These are phyloP conservation scores for Geranium rotundifolium DNA, from an alignment of 345 rosid species.

Conservation along the genomic window DNA sequence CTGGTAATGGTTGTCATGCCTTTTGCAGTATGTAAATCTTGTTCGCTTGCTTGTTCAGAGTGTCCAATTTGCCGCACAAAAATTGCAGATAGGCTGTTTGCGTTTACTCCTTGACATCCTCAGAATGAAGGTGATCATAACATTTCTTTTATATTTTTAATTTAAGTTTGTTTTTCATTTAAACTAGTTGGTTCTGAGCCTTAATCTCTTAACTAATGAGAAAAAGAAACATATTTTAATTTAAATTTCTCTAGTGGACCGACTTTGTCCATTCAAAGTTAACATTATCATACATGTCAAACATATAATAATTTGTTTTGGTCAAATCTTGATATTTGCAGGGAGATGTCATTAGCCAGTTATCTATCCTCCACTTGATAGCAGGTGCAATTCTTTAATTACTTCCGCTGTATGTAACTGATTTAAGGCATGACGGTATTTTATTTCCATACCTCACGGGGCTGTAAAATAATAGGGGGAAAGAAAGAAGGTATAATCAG, in stretches of 20 bases:
- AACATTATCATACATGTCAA: no score
- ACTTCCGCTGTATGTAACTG: slow-evolving; percentile 39
- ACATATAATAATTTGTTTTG: slow-evolving; percentile 3
- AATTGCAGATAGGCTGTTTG: slow-evolving; percentile 87
- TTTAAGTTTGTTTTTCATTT: no score
- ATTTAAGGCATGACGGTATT: slow-evolving; percentile 23
- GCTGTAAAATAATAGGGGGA: slow-evolving; percentile 41
- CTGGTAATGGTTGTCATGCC: slow-evolving; percentile 1
- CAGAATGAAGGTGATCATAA: slow-evolving; percentile 18
- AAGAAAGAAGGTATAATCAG: slow-evolving; percentile 10
- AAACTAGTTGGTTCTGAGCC: no score
- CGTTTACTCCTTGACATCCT: slow-evolving; percentile 63
- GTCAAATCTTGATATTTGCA: slow-evolving; percentile 12
- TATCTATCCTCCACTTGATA: slow-evolving; percentile 10
- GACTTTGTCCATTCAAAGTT: neutral
- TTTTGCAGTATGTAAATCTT: slow-evolving; percentile 91
- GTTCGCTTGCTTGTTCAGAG: slow-evolving; percentile 95
- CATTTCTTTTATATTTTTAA: no score
- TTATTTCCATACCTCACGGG: slow-evolving; percentile 12
- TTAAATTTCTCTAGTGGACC: neutral
- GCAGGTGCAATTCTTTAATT: slow-evolving; percentile 46
- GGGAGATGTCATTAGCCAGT: slow-evolving; percentile 19
- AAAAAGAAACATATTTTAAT: neutral
- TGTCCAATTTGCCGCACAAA: slow-evolving; percentile 98
- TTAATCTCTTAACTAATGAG: no score